phyloP scores from a whole-genome alignment of 2,329 filamentous ascomycete genomes.

The Fusarium foetens region DNA sequence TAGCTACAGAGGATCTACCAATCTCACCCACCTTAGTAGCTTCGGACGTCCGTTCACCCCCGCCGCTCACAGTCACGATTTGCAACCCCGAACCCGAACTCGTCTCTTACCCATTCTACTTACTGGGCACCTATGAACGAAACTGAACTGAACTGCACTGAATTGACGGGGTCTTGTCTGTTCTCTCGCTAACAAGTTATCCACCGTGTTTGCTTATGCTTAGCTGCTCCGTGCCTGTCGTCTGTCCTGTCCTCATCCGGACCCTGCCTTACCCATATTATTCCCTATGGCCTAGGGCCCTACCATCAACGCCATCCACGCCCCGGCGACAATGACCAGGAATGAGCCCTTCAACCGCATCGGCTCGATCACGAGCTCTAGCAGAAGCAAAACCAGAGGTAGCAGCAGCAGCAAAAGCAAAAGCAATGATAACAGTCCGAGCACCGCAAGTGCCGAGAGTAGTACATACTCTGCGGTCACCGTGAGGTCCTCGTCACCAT shows the following conservation, averaged over 20 bases:
- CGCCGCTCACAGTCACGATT: conserved; percentile 27
- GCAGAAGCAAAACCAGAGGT: conserved; percentile 47
- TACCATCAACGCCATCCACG: conserved; percentile 46
- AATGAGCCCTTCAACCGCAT: conserved; percentile 72
- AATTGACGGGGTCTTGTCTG: conserved; percentile 1
- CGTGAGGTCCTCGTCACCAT: conserved; percentile 58
- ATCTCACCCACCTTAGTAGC: conserved; percentile 11
- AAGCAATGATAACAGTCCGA: neutral
- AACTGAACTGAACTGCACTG: neutral
- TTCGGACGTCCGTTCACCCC: conserved; percentile 27
- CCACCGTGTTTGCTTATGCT: conserved; percentile 28
- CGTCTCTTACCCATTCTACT: conserved; percentile 2
- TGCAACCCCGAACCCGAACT: conserved; percentile 7
- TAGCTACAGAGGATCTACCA: conserved; percentile 4
- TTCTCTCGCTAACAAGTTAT: neutral
- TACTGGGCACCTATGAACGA: neutral
- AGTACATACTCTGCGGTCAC: conserved; percentile 75
- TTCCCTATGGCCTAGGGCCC: conserved; percentile 47
- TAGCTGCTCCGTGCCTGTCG: conserved; percentile 34
- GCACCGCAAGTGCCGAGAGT: conserved; percentile 68
- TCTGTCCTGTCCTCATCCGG: conserved; percentile 36
- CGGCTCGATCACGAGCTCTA: conserved; percentile 56
- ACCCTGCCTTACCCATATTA: conserved; percentile 19
- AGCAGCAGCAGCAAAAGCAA: neutral
- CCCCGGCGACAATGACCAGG: conserved; percentile 70